Evolutionary conservation across 106 monocot species (phyloP).

Genomic region (Acanthochlamys bracteata): DNA sequence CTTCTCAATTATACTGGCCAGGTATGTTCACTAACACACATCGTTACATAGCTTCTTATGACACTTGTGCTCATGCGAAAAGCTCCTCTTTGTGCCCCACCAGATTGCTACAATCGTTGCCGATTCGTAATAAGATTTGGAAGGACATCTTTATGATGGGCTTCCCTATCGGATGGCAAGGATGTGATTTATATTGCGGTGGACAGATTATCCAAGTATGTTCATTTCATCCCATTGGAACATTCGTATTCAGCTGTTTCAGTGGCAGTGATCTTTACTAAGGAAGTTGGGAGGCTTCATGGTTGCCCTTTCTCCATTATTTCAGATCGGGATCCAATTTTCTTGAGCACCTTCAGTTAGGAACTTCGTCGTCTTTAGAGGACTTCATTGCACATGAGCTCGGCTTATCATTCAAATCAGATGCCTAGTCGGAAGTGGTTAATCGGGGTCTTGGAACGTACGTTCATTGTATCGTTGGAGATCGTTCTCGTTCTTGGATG

Average conservation of each 20-base stretch:
- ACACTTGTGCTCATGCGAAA: not conserved
- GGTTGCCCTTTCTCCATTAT: conserved; percentile 5
- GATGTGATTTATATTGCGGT: conserved; percentile 5
- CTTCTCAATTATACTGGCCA: not conserved
- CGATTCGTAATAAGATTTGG: not conserved
- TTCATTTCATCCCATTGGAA: not conserved
- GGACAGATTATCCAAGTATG: conserved; percentile 4
- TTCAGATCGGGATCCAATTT: not conserved
- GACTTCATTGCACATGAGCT: not conserved
- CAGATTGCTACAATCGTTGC: not conserved
- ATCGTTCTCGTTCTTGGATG: not conserved
- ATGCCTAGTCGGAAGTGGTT: not conserved
- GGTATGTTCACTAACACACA: not conserved
- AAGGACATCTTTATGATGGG: not conserved
- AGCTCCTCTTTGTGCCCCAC: not conserved
- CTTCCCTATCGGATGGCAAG: not conserved
- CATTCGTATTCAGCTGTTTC: not conserved
- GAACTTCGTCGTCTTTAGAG: not conserved
- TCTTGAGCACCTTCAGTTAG: conserved; percentile 5
- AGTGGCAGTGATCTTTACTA: not conserved
- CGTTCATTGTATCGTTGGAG: not conserved
- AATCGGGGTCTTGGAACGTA: not conserved
- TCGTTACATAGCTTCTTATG: not conserved
- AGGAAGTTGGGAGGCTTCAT: not conserved
- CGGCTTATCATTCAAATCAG: conserved; percentile 12